Base-by-base conservation (phyloP, 2,329 filamentous ascomycete species). In the Cercospora canescens region DNA sequence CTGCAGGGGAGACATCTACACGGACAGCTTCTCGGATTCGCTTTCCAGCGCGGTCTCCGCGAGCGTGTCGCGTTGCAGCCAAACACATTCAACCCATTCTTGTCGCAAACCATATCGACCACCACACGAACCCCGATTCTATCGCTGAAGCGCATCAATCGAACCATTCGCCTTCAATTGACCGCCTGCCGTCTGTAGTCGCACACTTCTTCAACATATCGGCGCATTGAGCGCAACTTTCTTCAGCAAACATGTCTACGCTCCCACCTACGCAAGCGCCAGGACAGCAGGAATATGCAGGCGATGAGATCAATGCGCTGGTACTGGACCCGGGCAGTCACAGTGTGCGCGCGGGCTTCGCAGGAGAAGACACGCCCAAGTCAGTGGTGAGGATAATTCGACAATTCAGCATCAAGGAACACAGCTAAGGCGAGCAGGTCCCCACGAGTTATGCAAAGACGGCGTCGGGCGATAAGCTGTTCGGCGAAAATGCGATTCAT, bases 261-360 rank as follows among this genome's bases (percentile, higher is more conserved):
- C 66, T 75, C 8, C 70, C 72, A 26, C 72, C 75, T 2, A 75
- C 73, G 12, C 75, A 76, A 58, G 69, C 76, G 63, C 81, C 81
- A 12, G 75, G 74, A 60, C 73, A 80, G 60, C 75, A 79, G 68
- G 81, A 83, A 72, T 83, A 83, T 68, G 81, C 79, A 52, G 81
- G 81, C 97, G 95, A 99, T 84, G 95, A 99, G 83, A 94, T 99
- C 71, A 96, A 94, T 37, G 96, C 96, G 60, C 91, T 99, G 73
- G 92, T 99, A 39, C 92, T 99, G 76, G 95, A 99, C 77, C 92
- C 95, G 3, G 95, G 96, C 68, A 97, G 93, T 82, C 92, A 91
- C 76, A 90, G 89, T 72, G 94, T 92, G 45, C 93, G 96, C 80
- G 95, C 94, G 67, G 95, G 95, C 65, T 99, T 98, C 76, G 96